Evolutionary conservation across 2,329 filamentous ascomycete genomes (phyloP).

Genomic region (Xylariaceae sp.): DNA sequence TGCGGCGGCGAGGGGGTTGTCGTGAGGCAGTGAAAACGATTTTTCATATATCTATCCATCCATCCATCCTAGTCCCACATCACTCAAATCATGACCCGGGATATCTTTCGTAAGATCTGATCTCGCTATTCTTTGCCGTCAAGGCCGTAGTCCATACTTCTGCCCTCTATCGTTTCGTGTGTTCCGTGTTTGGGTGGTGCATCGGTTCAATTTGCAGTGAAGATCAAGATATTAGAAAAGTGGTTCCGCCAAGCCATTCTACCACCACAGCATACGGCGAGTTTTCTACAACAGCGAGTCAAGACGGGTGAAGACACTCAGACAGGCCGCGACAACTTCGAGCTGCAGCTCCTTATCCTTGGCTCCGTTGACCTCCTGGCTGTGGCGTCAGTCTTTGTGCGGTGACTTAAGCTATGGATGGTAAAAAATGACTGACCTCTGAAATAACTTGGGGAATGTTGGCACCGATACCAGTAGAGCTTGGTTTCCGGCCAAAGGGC

Average conservation of each 20-base stretch:
- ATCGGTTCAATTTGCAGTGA: no score
- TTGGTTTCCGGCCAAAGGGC: constrained; percentile 86
- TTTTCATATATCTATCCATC: constrained; percentile 14
- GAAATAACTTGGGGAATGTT: constrained; percentile 85
- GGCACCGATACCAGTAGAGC: constrained; percentile 78
- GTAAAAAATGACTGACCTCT: constrained; percentile 52
- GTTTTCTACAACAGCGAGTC: constrained; percentile 79
- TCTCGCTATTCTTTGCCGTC: constrained; percentile 5
- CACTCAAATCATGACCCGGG: constrained; percentile 3
- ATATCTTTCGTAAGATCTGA: neutral
- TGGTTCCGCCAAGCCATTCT: no score
- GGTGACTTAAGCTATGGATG: neutral
- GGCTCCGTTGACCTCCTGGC: constrained; percentile 71
- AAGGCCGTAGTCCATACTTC: constrained; percentile 3
- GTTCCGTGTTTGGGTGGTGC: no score
- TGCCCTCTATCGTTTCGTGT: constrained; percentile 1
- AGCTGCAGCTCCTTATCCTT: constrained; percentile 96
- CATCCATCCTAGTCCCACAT: constrained; percentile 12
- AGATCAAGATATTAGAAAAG: no score
- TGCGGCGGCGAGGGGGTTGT: neutral
- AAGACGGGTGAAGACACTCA: constrained; percentile 95
- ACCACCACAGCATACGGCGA: neutral
- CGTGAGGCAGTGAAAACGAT: no score
- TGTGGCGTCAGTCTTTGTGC: constrained; percentile 8
- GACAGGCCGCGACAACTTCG: constrained; percentile 92